These are phyloP conservation scores for Yarrowia porcina DNA, from an alignment of 805 yeast species.

Conservation along the genomic window DNA sequence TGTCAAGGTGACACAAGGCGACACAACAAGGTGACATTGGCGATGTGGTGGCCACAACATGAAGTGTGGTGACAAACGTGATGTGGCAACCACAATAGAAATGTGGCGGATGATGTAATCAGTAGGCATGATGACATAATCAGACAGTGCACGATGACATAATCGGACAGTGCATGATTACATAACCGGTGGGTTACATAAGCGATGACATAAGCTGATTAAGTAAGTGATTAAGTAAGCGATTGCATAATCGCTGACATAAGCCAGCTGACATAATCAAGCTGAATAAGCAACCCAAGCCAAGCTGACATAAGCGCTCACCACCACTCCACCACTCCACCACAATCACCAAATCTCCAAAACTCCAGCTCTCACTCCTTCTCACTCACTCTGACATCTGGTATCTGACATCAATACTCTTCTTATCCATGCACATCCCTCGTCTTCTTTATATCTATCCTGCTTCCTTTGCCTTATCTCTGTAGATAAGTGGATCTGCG, in stretches of 20 bases:
- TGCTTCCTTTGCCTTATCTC: constrained; percentile 25
- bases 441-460: constrained; percentile 22
- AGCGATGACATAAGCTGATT: not conserved
- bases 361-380: too few species aligned
- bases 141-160: too few species aligned
- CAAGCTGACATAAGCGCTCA: not conserved
- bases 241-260: not conserved
- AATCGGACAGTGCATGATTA: too few species aligned
- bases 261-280: not conserved
- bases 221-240: too few species aligned
- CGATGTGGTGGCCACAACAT: not conserved
- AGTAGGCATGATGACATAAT: too few species aligned
- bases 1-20: not conserved
- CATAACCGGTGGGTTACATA: not conserved
- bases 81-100: not conserved
- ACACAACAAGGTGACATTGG: not conserved
- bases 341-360: too few species aligned
- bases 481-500: constrained; percentile 11
- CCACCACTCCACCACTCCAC: not conserved
- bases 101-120: too few species aligned
- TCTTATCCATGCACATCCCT: constrained; percentile 11
- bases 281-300: not conserved
- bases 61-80: too few species aligned
- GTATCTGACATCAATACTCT: too few species aligned
- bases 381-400: too few species aligned